Evolutionary conservation across 2,329 filamentous ascomycete species (phyloP), one percentile per base, ranked within the genome.

Genomic region (Cyclaneusma minus): DNA sequence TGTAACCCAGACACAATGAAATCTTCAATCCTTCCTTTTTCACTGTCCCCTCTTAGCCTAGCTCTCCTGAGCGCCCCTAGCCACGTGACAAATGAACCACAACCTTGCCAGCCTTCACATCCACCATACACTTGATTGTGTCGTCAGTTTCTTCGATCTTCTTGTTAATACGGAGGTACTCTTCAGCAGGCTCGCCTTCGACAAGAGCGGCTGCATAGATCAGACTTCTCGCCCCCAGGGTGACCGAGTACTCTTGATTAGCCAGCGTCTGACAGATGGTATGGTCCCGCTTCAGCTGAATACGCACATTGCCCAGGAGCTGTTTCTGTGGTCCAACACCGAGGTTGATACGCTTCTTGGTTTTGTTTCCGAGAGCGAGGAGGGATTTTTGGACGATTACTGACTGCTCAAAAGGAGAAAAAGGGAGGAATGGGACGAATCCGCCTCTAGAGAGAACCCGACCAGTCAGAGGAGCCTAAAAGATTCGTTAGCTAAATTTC

Each of bases 351-450:
- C 45, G 48, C 1, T 22, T 16, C 2, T 36, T 34, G 8, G 47
- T 28, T 9, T 38, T 8, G 16, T 40, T 29, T 12, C 39, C 43
- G 2, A 60, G 36, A 9, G 53, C 41, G 7, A 54, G 44, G 4
- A 62, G 29, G 27, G 40, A 51, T 35, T 53, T 56, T 35, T 62
- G 55, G 0, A 47, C 51, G 2, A 60, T 41, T 1, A 60, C 49
- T 2, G 49, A 49, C 30, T 52, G 46, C 34, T 61, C 56, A 2
- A 27, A 31, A 2, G 31, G 29, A 2, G 46, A 48, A 35, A 60
- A 60, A 1, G 50, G 52, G 12, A 58, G 38, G 38, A 60, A 59
- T 0, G 55, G 56, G 6, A 60, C 34, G 24, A 59, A 47, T n/a
- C n/a, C n/a, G n/a, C n/a, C n/a, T n/a, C n/a, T n/a, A 5, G 38